phyloP scores from a whole-genome alignment of 371 early-diverging fungal genomes.

The Apophysomyces ossiformis region DNA sequence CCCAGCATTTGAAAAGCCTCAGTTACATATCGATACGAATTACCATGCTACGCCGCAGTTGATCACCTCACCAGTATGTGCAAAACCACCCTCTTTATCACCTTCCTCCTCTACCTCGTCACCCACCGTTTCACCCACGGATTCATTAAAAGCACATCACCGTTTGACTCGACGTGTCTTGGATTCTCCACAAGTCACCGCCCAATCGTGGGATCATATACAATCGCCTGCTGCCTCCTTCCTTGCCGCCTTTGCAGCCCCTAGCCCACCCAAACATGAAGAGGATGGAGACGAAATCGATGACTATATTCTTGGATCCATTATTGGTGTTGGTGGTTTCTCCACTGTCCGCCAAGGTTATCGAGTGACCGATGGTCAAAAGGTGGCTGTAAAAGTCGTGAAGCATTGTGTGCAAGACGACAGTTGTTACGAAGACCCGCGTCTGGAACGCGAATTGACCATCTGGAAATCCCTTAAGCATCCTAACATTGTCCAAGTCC shows the following conservation, averaged over 20 bases:
- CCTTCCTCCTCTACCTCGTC: constrained; percentile 34
- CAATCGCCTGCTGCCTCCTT: constrained; percentile 66
- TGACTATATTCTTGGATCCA: constrained; percentile 56
- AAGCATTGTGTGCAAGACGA: constrained; percentile 25
- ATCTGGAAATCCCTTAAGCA: constrained; percentile 73
- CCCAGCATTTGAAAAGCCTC: not conserved
- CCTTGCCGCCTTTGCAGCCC: constrained; percentile 52
- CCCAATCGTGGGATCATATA: constrained; percentile 51
- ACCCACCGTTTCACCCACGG: constrained; percentile 18
- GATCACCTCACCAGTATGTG: not conserved
- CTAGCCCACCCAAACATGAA: constrained; percentile 33
- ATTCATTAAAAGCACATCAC: constrained; percentile 13
- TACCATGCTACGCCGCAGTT: constrained; percentile 11
- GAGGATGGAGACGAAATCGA: constrained; percentile 73
- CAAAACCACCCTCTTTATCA: constrained; percentile 27
- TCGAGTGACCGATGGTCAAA: constrained; percentile 34
- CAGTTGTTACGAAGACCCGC: constrained; percentile 8
- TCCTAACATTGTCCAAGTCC: constrained; percentile 64
- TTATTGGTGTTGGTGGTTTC: constrained; percentile 68
- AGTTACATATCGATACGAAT: constrained; percentile 8
- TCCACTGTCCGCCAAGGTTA: constrained; percentile 67
- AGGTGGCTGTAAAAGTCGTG: constrained; percentile 59
- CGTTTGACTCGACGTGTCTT: constrained; percentile 1
- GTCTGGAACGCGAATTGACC: constrained; percentile 56
- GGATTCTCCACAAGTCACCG: constrained; percentile 32